Conservation (phyloP, 345 rosid species). For the Rhizophora apiculata region DNA sequence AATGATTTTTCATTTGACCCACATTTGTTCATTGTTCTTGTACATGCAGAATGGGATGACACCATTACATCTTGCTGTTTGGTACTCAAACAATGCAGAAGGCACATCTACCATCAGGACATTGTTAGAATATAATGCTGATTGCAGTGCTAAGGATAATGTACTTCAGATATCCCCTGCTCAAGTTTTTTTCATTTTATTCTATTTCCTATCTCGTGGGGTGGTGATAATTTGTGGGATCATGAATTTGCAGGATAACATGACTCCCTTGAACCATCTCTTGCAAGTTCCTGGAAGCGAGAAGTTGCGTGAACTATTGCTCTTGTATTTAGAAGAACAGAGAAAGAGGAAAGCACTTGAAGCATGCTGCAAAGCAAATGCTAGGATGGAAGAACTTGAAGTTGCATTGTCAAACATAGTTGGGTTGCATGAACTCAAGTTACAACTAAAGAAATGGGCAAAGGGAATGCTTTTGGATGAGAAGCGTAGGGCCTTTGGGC, state of each 20-base stretch:
- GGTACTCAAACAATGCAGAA: conserved; percentile 81
- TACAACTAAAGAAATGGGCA: conserved; percentile 92
- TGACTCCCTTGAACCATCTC: conserved; percentile 88
- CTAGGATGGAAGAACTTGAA: conserved; percentile 91
- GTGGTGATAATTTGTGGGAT: conserved; percentile 5
- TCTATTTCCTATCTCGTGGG: conserved; percentile 6
- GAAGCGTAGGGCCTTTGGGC: conserved; percentile 82
- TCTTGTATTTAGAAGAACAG: conserved; percentile 70
- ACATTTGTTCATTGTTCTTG: conserved; percentile 4
- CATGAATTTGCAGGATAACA: conserved; percentile 62
- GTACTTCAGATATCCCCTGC: conserved; percentile 33
- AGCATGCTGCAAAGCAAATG: conserved; percentile 72
- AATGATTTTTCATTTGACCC: conserved; percentile 9
- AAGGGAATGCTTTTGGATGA: conserved; percentile 99
- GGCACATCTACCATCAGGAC: conserved; percentile 77
- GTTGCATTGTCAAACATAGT: conserved; percentile 65
- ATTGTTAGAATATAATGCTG: conserved; percentile 76
- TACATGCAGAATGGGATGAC: conserved; percentile 94
- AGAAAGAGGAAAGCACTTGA: conserved; percentile 71
- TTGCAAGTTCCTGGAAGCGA: conserved; percentile 75
- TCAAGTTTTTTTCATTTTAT: neutral
- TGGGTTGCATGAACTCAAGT: conserved; percentile 78
- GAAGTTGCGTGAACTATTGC: conserved; percentile 56
- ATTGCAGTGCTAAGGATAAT: conserved; percentile 86
- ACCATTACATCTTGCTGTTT: conserved; percentile 94